Evolutionary conservation across 202 grass and related monocot species (phyloP), one percentile per base, ranked within the genome.

Genomic region (Panicum virgatum): DNA sequence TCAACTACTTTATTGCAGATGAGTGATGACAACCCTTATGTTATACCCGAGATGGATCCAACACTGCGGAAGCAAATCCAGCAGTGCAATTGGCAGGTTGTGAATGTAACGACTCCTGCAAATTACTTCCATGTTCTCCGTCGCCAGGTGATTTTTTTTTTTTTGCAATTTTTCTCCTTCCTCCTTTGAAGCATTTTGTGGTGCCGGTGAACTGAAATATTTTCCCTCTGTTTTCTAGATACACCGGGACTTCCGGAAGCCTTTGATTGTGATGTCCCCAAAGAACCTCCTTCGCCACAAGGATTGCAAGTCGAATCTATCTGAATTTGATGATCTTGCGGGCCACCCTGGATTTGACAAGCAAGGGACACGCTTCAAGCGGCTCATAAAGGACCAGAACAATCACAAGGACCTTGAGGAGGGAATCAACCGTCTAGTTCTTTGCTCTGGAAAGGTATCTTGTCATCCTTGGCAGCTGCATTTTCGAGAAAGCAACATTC

Each of bases 211-310:
- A 66, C 81, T 13, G 77, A 72, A 76, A 32, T 66, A 44, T 20
- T 72, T 53, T 66, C 42, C 63, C 3, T 86, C n/a, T 88, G 30
- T 81, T 76, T 1, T 94, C n/a, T 75, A 98, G 95, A 88, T 98
- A 85, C 95, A 98, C 89, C 81, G 95, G 71, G 95, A 93, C 75
- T 98, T 98, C 69, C 81, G 95, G 67, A 98, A 98, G 84, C 92
- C 95, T 80, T 90, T 95, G 75, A 93, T 98, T 69, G 86, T 98
- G 63, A 98, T 98, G 92, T 91, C 95, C 76, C 95, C 95, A 79
- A 98, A 98, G 86, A 98, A 94, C 65, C 95, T 98, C 65, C 92
- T 98, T 67, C 95, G 88, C 60, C 92, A 98, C 88, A 98, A 98
- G 76, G 88, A 94, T 22, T 98, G 95, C 85, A 98, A 98, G 85